Base-by-base conservation (phyloP, 179 eudicot genomes). In the Vitellaria paradoxa region DNA sequence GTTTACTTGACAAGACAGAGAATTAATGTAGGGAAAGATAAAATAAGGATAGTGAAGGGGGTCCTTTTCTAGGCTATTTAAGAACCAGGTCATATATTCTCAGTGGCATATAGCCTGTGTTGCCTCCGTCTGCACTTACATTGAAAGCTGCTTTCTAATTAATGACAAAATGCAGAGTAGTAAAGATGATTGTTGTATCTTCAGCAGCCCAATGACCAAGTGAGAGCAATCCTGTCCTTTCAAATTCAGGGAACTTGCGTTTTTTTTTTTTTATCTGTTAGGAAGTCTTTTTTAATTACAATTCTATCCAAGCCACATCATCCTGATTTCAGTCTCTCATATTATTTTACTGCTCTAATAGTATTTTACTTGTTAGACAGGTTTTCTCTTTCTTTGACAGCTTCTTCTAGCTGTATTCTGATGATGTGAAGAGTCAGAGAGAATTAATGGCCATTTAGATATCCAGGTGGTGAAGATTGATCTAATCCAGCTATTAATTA, bases 371-470 rank as follows among this genome's bases (percentile, higher is more conserved):
- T 75, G 76, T 50, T 13, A 65, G 53, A 24, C 65, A 68, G 52
- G 37, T 17, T 53, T 24, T 21, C 68, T 77, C 72, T 77, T 74
- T 66, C 80, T 67, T 59, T 81, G 73, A 69, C 81, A 78, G 85
- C 77, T 78, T 82, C 77, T 75, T 82, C 72, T 70, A 78, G 85
- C 85, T 82, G 79, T 75, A 72, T 78, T 64, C 77, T 75, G 52
- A 45, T 74, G 76, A 21, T n/a, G 68, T 75, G 57, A 73, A 68
- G 45, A 42, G 78, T 75, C 78, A 82, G 84, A 68, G 84, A 68
- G 52, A 68, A 81, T 68, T 82, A 77, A 82, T 82, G 53, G 70
- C 50, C 63, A 69, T 75, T 37, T 66, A 72, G 46, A 53, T 40
- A 23, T 62, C 45, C 65, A 77, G 79, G 67, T 57, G 67, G 75